phyloP scores from a whole-genome alignment of 345 rosid species.

The Syzygium aromaticum region DNA sequence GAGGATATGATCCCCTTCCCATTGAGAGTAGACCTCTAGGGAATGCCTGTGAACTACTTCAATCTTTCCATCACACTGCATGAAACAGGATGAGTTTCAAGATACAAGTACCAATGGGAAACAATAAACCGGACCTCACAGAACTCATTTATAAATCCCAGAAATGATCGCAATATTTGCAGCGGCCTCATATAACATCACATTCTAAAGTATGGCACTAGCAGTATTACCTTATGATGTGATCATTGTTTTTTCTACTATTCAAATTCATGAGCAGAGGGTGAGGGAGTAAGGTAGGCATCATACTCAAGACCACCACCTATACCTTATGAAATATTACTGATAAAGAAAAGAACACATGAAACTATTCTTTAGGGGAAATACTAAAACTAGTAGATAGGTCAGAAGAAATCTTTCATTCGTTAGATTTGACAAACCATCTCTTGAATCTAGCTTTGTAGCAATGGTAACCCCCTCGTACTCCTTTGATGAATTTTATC shows the following conservation, averaged over 20 bases:
- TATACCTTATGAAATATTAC: not conserved
- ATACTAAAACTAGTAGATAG: not conserved
- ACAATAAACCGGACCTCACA: not conserved
- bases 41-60: constrained; percentile 8
- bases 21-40: not conserved
- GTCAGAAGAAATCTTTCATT: not conserved
- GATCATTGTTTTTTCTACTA: not conserved
- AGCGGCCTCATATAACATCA: not conserved
- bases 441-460: not conserved
- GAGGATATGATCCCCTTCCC: not conserved
- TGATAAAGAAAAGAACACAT: not conserved
- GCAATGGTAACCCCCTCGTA: not conserved
- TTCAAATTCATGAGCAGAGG: not conserved
- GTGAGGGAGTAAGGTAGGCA: not conserved
- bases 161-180: not conserved
- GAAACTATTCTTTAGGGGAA: not conserved
- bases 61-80: constrained; percentile 39
- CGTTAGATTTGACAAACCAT: not conserved
- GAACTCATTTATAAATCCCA: not conserved
- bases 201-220: not conserved
- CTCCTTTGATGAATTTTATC: not conserved
- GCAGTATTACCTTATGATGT: not conserved
- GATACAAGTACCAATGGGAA: not conserved
- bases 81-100: not conserved
- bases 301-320: not conserved